These are phyloP conservation scores for Acacia concinna DNA, from an alignment of 331 rosid genomes.

Conservation along the genomic window DNA sequence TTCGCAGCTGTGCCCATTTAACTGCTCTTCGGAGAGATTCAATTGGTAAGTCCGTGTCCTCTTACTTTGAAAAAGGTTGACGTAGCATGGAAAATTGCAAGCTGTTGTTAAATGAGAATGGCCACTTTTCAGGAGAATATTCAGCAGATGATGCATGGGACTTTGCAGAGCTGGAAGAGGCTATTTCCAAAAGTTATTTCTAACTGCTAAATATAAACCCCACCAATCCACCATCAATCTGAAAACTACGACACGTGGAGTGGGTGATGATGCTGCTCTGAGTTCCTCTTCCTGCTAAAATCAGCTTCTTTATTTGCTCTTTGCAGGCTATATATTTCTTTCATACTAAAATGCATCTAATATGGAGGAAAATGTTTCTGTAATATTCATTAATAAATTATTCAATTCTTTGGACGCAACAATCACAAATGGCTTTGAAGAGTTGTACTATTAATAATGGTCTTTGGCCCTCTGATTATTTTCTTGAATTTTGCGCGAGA, in stretches of 20 bases:
- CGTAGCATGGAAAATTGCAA: constrained; percentile 10
- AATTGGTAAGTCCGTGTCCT: constrained; percentile 60
- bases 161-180: constrained; percentile 81
- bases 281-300: not conserved
- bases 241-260: not conserved
- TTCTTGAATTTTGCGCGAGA: not conserved
- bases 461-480: not conserved
- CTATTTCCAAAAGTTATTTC: constrained; percentile 68
- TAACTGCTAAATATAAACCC: constrained; percentile 30
- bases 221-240: not conserved
- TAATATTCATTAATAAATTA: not conserved
- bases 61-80: constrained; percentile 5
- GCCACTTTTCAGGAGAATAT: constrained; percentile 64
- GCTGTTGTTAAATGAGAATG: constrained; percentile 19
- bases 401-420: not conserved
- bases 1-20: constrained; percentile 86
- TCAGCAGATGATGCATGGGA: constrained; percentile 95
- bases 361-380: not conserved
- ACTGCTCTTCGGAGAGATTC: constrained; percentile 95
- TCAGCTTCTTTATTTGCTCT: not conserved
- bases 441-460: not conserved
- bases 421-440: not conserved
- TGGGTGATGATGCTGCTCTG: constrained; percentile 12
- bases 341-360: not conserved
- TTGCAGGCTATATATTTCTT: not conserved